A percentile compares a stretch with the other conserved stretches of the same genome.
Evolutionary conservation across 495 filamentous ascomycete genomes (phyloP).

Genomic region (Tuber melanosporum): DNA sequence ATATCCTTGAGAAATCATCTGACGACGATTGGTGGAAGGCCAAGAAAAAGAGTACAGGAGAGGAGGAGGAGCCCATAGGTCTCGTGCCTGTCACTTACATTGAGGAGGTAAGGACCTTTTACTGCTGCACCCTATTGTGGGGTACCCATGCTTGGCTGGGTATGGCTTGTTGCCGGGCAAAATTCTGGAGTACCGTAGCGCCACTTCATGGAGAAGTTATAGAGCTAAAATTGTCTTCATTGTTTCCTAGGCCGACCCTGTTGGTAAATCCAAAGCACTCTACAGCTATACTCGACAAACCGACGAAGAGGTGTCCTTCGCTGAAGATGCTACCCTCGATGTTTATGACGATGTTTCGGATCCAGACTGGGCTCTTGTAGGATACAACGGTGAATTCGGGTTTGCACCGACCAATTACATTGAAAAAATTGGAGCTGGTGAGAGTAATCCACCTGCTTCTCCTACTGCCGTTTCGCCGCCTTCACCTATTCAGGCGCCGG

Average conservation of each 20-base stretch:
- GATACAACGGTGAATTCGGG: conserved; percentile 75
- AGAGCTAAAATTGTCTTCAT: conserved; percentile 28
- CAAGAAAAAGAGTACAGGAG: conserved; percentile 86
- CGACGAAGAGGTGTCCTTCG: conserved; percentile 94
- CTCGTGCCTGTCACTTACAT: conserved; percentile 94
- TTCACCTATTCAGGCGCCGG: conserved; percentile 14
- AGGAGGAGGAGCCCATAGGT: conserved; percentile 89
- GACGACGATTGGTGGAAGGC: conserved; percentile 98
- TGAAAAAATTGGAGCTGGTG: conserved; percentile 50
- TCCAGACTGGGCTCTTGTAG: conserved; percentile 94
- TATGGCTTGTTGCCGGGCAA: conserved; percentile 12
- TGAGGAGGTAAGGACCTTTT: conserved; percentile 67
- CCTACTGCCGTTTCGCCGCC: conserved; percentile 18
- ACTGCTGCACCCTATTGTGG: conserved; percentile 8
- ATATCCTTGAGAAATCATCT: conserved; percentile 78
- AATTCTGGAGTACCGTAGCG: neutral
- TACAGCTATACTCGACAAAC: conserved; percentile 97
- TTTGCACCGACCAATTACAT: conserved; percentile 99
- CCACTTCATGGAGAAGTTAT: conserved; percentile 7
- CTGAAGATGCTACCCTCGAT: conserved; percentile 73
- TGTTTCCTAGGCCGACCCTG: conserved; percentile 59
- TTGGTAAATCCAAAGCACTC: conserved; percentile 69
- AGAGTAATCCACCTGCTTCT: conserved; percentile 35
- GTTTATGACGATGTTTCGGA: conserved; percentile 80
- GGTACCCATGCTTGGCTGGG: conserved; percentile 11